Evolutionary conservation across 768 basidiomycete genomes (phyloP).

Genomic region (Suillus placidus): DNA sequence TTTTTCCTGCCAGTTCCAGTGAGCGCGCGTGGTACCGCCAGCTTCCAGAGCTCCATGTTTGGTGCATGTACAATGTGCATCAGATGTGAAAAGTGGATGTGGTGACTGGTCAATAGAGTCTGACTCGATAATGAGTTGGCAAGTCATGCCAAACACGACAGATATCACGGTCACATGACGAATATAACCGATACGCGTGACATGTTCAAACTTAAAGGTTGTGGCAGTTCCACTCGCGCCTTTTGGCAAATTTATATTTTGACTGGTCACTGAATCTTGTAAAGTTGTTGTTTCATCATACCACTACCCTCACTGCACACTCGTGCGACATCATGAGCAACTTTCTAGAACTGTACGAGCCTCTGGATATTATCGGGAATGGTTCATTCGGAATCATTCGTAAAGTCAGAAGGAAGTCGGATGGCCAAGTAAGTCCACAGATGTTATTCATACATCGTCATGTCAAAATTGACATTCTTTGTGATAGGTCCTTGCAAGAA

Average conservation of each 20-base stretch:
- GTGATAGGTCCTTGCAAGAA: conserved; percentile 77
- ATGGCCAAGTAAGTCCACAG: conserved; percentile 67
- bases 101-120: neutral
- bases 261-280: conserved; percentile 20
- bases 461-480: neutral
- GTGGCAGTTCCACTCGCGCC: conserved; percentile 13
- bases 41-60: neutral
- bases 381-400: conserved; percentile 98
- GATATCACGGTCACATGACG: conserved; percentile 33
- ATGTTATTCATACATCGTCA: neutral
- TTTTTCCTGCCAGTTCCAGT: neutral
- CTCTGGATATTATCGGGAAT: conserved; percentile 92
- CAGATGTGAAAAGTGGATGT: neutral
- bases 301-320: conserved; percentile 3
- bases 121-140: too few species aligned
- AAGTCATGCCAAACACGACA: conserved; percentile 1
- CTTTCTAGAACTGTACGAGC: conserved; percentile 80
- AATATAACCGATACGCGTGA: conserved; percentile 14
- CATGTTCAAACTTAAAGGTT: conserved; percentile 25
- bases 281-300: neutral
- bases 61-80: neutral
- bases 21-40: neutral
- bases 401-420: conserved; percentile 84
- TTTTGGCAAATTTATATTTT: conserved; percentile 23
- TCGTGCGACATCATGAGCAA: conserved; percentile 24